These are phyloP conservation scores for Candida gigantensis DNA, from an alignment of 1,139 yeast species.

Conservation along the genomic window DNA sequence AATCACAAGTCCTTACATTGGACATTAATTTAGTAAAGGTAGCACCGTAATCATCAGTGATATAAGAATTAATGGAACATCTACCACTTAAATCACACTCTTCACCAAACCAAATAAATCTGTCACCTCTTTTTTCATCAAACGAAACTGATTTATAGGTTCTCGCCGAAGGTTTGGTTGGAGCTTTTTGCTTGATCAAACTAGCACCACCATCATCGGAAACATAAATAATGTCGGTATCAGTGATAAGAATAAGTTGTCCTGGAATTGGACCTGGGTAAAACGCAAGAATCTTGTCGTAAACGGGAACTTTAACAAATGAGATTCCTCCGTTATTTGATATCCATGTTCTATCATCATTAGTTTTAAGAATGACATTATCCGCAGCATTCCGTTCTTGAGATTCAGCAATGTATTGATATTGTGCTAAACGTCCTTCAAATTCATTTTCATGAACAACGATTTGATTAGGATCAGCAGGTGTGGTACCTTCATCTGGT, in stretches of 20 bases:
- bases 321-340: slow-evolving; percentile 79
- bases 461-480: slow-evolving; percentile 22
- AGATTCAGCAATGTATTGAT: slow-evolving; percentile 55
- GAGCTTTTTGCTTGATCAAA: slow-evolving; percentile 50
- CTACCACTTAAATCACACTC: slow-evolving; percentile 47
- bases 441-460: slow-evolving; percentile 22
- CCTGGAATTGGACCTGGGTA: slow-evolving; percentile 66
- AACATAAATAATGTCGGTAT: slow-evolving; percentile 48
- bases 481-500: slow-evolving; percentile 16
- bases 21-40: slow-evolving; percentile 55
- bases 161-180: slow-evolving; percentile 41
- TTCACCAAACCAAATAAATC: slow-evolving; percentile 71
- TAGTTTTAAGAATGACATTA: slow-evolving; percentile 67
- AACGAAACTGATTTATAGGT: slow-evolving; percentile 51
- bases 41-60: slow-evolving; percentile 65
- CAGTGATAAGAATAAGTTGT: slow-evolving; percentile 61
- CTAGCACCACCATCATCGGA: slow-evolving; percentile 71
- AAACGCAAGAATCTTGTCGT: slow-evolving; percentile 53
- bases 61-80: slow-evolving; percentile 60
- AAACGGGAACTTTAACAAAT: slow-evolving; percentile 51
- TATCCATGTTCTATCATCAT: slow-evolving; percentile 51
- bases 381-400: slow-evolving; percentile 51
- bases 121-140: slow-evolving; percentile 54
- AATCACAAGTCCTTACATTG: slow-evolving; percentile 63
- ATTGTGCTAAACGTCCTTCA: slow-evolving; percentile 51